Conservation (phyloP, 148 eudicot genomes). For the Diospyros lotus region DNA sequence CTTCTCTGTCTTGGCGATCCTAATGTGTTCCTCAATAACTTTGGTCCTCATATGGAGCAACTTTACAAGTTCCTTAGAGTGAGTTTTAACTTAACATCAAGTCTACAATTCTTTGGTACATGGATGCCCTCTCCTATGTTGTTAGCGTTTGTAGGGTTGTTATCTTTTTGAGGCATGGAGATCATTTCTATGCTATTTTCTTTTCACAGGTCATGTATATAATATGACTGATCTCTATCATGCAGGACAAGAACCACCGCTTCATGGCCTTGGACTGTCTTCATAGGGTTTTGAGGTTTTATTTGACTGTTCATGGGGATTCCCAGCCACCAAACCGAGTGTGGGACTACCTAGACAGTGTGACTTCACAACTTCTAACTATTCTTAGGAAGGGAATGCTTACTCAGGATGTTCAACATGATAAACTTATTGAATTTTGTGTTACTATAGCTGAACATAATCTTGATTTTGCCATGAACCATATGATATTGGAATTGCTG, state of each 20-base stretch:
- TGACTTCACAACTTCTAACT: constrained; percentile 84
- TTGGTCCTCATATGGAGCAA: constrained; percentile 96
- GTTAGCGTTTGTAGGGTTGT: not conserved
- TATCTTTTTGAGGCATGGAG: not conserved
- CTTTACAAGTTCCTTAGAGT: constrained; percentile 93
- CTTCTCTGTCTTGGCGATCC: constrained; percentile 99
- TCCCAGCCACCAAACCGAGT: constrained; percentile 91
- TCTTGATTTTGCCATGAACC: constrained; percentile 95
- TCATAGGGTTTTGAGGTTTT: constrained; percentile 91
- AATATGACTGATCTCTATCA: constrained; percentile 11
- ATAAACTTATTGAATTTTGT: constrained; percentile 96
- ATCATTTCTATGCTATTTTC: not conserved
- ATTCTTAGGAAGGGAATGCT: constrained; percentile 91
- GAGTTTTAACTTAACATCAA: constrained; percentile 27
- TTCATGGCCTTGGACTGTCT: constrained; percentile 98
- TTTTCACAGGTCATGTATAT: not conserved
- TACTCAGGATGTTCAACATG: constrained; percentile 97
- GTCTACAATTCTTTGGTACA: not conserved
- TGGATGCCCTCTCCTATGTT: not conserved
- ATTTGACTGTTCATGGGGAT: constrained; percentile 88
- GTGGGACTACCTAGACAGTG: constrained; percentile 98
- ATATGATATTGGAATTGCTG: constrained; percentile 82
- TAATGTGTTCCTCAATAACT: constrained; percentile 69
- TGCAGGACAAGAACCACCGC: constrained; percentile 98
- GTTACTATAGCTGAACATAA: constrained; percentile 95